Conservation (phyloP, 2,329 filamentous ascomycete species). For the Pseudomassariella vexata region DNA sequence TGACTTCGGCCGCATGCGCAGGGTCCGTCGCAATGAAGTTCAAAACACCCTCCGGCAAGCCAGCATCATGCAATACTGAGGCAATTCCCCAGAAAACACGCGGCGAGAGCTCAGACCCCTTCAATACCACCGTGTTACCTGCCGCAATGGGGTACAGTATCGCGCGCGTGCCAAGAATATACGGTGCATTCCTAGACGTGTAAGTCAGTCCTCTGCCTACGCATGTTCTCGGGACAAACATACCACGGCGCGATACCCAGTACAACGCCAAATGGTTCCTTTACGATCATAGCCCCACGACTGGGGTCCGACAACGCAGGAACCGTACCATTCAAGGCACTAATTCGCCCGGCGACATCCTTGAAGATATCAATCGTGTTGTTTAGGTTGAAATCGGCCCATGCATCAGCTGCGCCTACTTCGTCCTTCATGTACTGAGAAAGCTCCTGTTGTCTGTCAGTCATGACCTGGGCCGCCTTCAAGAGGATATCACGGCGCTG, state of each 20-base stretch:
- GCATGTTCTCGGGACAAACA: slow-evolving; percentile 8
- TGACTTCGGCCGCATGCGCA: slow-evolving; percentile 52
- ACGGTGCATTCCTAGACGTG: slow-evolving; percentile 39
- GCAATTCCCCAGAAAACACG: slow-evolving; percentile 51
- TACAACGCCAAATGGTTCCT: slow-evolving; percentile 63
- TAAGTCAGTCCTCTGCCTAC: slow-evolving; percentile 18
- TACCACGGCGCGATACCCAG: slow-evolving; percentile 64
- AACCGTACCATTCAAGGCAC: slow-evolving; percentile 24
- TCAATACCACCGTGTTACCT: slow-evolving; percentile 60
- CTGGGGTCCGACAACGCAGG: slow-evolving; percentile 34
- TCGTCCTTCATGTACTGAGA: slow-evolving; percentile 43
- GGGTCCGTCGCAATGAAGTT: slow-evolving; percentile 57
- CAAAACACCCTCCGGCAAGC: slow-evolving; percentile 58
- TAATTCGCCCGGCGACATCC: slow-evolving; percentile 32
- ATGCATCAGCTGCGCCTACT: slow-evolving; percentile 20
- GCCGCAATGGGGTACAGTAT: slow-evolving; percentile 56
- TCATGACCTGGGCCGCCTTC: slow-evolving; percentile 54
- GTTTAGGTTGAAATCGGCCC: slow-evolving; percentile 28
- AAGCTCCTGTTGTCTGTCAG: slow-evolving; percentile 47
- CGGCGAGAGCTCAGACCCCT: slow-evolving; percentile 55
- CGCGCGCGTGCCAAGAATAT: slow-evolving; percentile 33
- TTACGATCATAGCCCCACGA: slow-evolving; percentile 52
- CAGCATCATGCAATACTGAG: slow-evolving; percentile 55
- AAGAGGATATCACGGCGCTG: slow-evolving; percentile 56
- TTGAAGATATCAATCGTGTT: slow-evolving; percentile 25